Base-by-base conservation (phyloP, 2,329 filamentous ascomycete species). In the Lecanicillium sp. region DNA sequence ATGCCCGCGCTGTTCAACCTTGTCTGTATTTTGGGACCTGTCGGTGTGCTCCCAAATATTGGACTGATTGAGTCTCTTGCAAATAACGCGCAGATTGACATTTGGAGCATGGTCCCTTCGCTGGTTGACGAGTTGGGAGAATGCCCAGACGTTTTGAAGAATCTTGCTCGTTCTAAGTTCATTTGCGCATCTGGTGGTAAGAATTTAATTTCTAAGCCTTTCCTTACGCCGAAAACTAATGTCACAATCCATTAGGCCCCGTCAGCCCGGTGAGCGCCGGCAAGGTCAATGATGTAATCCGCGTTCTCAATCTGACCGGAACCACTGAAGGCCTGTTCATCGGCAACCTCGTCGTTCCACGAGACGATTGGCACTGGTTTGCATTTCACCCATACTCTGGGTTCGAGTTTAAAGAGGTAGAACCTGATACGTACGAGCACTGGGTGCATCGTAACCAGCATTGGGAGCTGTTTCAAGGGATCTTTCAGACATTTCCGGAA, bases 81-180 rank as follows among this genome's bases (percentile, higher is more conserved):
- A 2, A 56, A 62, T 1, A 43, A 54, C 22, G 51, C 48, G 0
- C 55, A 57, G 9, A 58, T 66, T 20, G 57, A 60, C 25, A 60
- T 62, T 12, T 63, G 59, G 59, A 58, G 53, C 33, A 57, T 63
- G 52, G 52, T 62, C 0, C 60, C 60, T 2, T 61, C 57, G 0
- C 51, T 60, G 13, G 51, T 54, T 1, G 58, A 63, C 14, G 60
- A 62, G 39, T 38, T 55, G 8, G 59, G 47, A 33, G 57, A 56
- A 41, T 50, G 44, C 3, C 56, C 46, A 2, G 55, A 55, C 2
- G 45, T 62, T 0, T 40, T 62, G 35, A 43, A 45, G 17, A 60
- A 61, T 33, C 44, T 62, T 33, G 45, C 46, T 35, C 17, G 44
- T 1, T 56, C 58, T 0, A 60, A 60, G 41, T 60, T 60, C 17